Conservation (phyloP, 75 land plant genomes). For the Picea glauca region DNA sequence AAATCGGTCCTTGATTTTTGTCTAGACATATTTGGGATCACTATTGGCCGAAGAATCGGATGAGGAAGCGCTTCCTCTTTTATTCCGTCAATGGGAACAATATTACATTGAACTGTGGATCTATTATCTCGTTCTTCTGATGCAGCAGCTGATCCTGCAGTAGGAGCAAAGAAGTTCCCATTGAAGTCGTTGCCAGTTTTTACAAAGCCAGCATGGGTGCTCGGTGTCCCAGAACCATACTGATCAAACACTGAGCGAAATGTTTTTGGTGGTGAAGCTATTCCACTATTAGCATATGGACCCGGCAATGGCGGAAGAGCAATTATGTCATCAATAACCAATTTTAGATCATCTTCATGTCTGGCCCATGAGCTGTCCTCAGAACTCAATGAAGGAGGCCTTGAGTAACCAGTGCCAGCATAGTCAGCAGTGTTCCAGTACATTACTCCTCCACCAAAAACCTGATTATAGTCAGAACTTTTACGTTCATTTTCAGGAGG, state of each 20-base stretch:
- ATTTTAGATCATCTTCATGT: conserved; percentile 84
- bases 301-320: conserved; percentile 43
- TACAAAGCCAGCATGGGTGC: conserved; percentile 37
- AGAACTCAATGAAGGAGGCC: conserved; percentile 96
- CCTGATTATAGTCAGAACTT: conserved; percentile 70
- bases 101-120: conserved; percentile 25
- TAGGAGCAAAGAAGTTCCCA: conserved; percentile 37
- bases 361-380: conserved; percentile 99
- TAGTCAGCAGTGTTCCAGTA: conserved; percentile 93
- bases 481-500: conserved; percentile 17
- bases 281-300: conserved; percentile 57
- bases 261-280: conserved; percentile 69
- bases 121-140: conserved; percentile 47
- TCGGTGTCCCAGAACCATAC: conserved; percentile 36
- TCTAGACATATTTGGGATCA: conserved; percentile 65
- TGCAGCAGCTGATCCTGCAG: conserved; percentile 20
- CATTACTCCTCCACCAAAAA: conserved; percentile 99
- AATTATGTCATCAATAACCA: conserved; percentile 90
- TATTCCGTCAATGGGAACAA: conserved; percentile 51
- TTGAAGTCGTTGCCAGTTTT: conserved; percentile 45
- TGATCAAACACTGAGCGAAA: conserved; percentile 75
- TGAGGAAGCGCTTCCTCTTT: conserved; percentile 50
- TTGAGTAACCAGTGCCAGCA: conserved; percentile 72
- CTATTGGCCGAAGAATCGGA: conserved; percentile 76
- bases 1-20: conserved; percentile 60